Evolutionary conservation across 768 basidiomycete species (phyloP), one percentile per base, ranked within the genome.

Genomic region (Leucogyrophana mollusca): DNA sequence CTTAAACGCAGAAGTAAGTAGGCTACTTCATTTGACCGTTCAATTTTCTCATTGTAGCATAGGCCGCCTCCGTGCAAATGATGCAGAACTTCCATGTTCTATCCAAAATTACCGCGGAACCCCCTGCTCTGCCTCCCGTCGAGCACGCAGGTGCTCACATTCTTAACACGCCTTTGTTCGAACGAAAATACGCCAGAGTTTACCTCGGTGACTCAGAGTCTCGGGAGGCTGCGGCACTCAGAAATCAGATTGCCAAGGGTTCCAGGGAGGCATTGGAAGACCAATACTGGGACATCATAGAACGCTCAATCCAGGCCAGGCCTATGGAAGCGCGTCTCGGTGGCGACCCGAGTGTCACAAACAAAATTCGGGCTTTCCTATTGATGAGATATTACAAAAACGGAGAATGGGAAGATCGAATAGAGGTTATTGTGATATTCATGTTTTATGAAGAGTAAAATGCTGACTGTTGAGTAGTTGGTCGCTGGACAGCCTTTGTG

Each of bases 321-420:
- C 90, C 92, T 0, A 76, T 80, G 43, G 90, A 96, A 54, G 95
- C 95, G 1, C 74, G 78, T 33, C 74, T 99, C 4, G 95, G 95
- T 13, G 95, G 95, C 20, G 87, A 94, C 47, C 95, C 95, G 0
- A 90, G 89, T 47, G 74, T 94, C 10, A 74, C 83, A 23, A 96
- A 97, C 73, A 92, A 88, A 62, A 82, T 97, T 34, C 74, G 94
- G 9, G 93, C 93, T 0, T 98, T 91, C 62, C 70, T 94, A 23
- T 71, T 87, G 20, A 82, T 97, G 42, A 72, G 80, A 53, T 90
- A 87, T 66, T 90, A 93, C 59, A 78, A 79, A 54, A 85, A 83
- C 14, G 90, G 90, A 53, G 69, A 74, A 42, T 95, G 94, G 90
- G 84, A 88, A 40, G 89, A 89, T 46, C 76, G 84, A 44, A 83